These are phyloP conservation scores for Solanum bulbocastanum DNA, from an alignment of 257 asterid species.

Conservation along the genomic window DNA sequence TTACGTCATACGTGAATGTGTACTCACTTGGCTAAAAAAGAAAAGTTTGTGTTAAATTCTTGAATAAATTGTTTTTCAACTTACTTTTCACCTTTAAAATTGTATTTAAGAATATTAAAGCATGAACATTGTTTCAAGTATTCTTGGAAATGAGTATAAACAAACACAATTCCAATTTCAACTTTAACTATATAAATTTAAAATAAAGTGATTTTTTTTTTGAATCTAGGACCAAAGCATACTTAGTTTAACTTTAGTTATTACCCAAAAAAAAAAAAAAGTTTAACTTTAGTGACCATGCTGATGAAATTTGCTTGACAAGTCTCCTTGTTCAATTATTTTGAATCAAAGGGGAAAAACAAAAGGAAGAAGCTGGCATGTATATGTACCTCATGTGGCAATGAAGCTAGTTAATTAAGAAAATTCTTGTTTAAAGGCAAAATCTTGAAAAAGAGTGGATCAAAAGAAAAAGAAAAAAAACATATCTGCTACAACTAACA, in stretches of 20 bases:
- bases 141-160: not conserved
- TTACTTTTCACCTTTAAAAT: not conserved
- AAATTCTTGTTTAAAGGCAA: too few species aligned
- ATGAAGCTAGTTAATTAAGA: too few species aligned
- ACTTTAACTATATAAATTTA: too few species aligned
- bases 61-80: too few species aligned
- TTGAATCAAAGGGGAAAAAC: too few species aligned
- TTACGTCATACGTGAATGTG: too few species aligned
- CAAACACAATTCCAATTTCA: not conserved
- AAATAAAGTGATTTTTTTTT: too few species aligned
- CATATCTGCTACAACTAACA: not conserved
- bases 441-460: not conserved
- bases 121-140: not conserved
- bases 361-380: too few species aligned
- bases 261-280: not conserved
- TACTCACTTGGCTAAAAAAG: not conserved
- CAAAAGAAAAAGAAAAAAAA: not conserved
- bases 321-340: too few species aligned
- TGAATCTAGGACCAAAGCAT: not conserved
- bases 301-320: too few species aligned
- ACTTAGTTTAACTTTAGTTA: not conserved
- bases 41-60: not conserved
- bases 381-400: too few species aligned
- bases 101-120: not conserved
- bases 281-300: too few species aligned